These are phyloP conservation scores for Moringa oleifera DNA, from an alignment of 345 rosid genomes.

Conservation along the genomic window DNA sequence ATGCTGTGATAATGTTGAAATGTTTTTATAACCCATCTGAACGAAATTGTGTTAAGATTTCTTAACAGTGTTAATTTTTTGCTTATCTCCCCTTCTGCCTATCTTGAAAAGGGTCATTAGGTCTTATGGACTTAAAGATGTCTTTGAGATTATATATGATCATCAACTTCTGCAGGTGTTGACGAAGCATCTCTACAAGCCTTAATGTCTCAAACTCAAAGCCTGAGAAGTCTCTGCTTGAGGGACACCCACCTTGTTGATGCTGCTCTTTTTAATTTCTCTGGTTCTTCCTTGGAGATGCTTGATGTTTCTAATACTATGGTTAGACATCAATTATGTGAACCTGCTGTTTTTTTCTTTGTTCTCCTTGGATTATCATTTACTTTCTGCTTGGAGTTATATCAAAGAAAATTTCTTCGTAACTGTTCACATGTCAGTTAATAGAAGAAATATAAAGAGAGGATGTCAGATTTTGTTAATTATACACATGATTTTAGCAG, in stretches of 20 bases:
- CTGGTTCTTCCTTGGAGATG: slow-evolving; percentile 61
- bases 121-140: background rate
- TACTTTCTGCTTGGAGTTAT: background rate
- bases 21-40: background rate
- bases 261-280: slow-evolving; percentile 43
- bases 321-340: slow-evolving; percentile 38
- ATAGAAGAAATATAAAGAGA: background rate
- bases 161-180: slow-evolving; percentile 41
- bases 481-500: too few species aligned
- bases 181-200: slow-evolving; percentile 37
- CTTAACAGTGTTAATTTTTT: background rate
- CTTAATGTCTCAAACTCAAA: slow-evolving; percentile 41
- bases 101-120: slow-evolving; percentile 1
- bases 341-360: background rate
- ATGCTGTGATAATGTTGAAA: too few species aligned
- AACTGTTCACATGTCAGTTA: slow-evolving; percentile 3
- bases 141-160: slow-evolving; percentile 2
- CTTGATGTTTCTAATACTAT: slow-evolving; percentile 70
- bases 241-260: slow-evolving; percentile 56
- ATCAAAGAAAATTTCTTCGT: background rate
- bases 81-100: background rate
- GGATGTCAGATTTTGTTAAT: background rate
- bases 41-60: background rate
- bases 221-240: slow-evolving; percentile 62
- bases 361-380: background rate